Conservation (phyloP, 2,329 filamentous ascomycete species). For the Nemania sp. region DNA sequence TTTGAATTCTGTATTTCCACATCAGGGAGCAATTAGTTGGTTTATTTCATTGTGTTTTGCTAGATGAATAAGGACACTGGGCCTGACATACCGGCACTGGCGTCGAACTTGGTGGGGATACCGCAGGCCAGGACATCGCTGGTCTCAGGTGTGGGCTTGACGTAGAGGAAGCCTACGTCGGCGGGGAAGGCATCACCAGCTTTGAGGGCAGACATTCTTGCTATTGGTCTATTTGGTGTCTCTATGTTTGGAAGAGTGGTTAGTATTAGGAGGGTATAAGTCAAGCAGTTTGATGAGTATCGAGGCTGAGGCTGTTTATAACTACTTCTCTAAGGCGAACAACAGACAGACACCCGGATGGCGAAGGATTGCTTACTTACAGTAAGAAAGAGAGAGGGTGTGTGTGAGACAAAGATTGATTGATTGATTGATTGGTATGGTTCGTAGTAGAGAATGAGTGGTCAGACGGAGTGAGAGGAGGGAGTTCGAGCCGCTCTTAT, state of each 20-base stretch:
- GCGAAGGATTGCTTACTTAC: neutral
- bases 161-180: conserved; percentile 84
- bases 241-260: neutral
- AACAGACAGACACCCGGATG: neutral
- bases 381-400: neutral
- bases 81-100: conserved; percentile 76
- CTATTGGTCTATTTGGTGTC: conserved; percentile 13
- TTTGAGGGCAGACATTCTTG: conserved; percentile 73
- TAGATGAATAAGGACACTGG: neutral
- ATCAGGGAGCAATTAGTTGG: neutral
- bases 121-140: conserved; percentile 80
- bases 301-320: neutral
- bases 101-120: conserved; percentile 80
- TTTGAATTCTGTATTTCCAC: conserved; percentile 60
- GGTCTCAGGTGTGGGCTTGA: conserved; percentile 78
- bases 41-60: neutral
- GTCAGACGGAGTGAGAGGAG: neutral
- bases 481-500: neutral
- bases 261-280: neutral
- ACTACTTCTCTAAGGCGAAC: neutral
- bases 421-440: too few relatives aligned
- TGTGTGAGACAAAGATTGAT: too few relatives aligned
- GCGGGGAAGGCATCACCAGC: conserved; percentile 86
- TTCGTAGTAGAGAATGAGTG: neutral
- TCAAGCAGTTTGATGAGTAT: neutral